Evolutionary conservation across 2,329 filamentous ascomycete species (phyloP).

Genomic region (Geosmithia putterillii): DNA sequence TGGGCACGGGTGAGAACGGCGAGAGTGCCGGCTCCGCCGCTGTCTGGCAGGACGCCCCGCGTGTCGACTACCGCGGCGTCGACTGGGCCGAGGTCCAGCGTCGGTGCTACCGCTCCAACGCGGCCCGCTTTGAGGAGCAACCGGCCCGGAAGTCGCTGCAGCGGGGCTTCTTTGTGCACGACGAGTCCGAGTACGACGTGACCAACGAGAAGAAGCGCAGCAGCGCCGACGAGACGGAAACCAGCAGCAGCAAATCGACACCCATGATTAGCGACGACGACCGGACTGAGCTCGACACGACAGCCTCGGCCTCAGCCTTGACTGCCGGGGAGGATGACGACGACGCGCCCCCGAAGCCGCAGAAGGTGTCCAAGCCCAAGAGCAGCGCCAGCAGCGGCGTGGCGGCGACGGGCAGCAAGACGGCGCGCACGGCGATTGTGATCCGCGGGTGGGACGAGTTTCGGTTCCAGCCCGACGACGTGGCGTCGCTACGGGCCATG

Average conservation of each 20-base stretch:
- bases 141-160: constrained; percentile 24
- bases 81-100: constrained; percentile 72
- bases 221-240: constrained; percentile 2
- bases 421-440: constrained; percentile 55
- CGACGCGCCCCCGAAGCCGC: neutral
- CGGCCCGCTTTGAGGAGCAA: constrained; percentile 50
- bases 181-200: constrained; percentile 10
- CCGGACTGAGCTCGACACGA: neutral
- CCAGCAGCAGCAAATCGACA: neutral
- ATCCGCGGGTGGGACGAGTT: constrained; percentile 77
- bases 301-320: neutral
- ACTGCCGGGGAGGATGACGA: neutral
- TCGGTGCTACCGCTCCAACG: constrained; percentile 61
- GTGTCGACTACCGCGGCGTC: constrained; percentile 66
- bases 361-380: too few species aligned
- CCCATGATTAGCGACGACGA: constrained; percentile 1
- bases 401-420: constrained; percentile 11
- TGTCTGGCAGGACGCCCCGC: constrained; percentile 59
- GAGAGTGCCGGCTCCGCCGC: constrained; percentile 69
- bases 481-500: constrained; percentile 71
- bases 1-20: constrained; percentile 74
- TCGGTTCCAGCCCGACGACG: constrained; percentile 64
- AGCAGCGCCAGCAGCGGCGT: neutral
- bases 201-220: constrained; percentile 6
- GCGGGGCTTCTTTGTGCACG: constrained; percentile 39